Conservation (phyloP, 768 basidiomycete genomes). For the Gautieria morchelliformis region DNA sequence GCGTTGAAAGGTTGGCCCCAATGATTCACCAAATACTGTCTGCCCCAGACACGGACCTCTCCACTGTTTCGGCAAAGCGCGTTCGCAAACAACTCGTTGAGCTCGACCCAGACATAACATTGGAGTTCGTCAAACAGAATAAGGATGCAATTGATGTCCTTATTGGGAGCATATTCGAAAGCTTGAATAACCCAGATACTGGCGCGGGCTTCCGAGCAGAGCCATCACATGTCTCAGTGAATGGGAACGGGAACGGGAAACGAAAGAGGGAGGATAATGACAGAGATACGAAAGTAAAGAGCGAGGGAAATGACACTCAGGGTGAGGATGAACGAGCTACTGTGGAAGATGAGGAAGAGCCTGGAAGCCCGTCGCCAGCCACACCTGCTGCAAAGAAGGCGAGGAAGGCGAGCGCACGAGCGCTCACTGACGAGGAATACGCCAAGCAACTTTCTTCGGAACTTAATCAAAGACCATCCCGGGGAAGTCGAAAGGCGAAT, state of each 20-base stretch:
- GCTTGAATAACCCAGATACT: slow-evolving; percentile 33
- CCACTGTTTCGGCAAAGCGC: slow-evolving; percentile 79
- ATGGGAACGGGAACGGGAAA: slow-evolving; percentile 20
- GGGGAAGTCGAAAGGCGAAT: slow-evolving; percentile 26
- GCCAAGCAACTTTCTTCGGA: slow-evolving; percentile 64
- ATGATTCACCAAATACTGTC: slow-evolving; percentile 61
- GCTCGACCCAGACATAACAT: slow-evolving; percentile 41
- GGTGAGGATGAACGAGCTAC: slow-evolving; percentile 19
- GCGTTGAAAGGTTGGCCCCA: slow-evolving; percentile 42
- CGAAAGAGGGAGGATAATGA: slow-evolving; percentile 12
- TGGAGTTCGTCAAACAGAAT: slow-evolving; percentile 54
- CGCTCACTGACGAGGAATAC: slow-evolving; percentile 58
- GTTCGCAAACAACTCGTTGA: slow-evolving; percentile 69
- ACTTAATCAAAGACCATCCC: slow-evolving; percentile 49
- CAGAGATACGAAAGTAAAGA: slow-evolving; percentile 14
- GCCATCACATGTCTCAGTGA: slow-evolving; percentile 15
- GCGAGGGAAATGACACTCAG: slow-evolving; percentile 13
- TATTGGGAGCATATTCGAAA: slow-evolving; percentile 58
- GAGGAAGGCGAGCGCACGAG: slow-evolving; percentile 30
- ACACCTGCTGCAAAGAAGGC: slow-evolving; percentile 32
- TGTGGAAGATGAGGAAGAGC: slow-evolving; percentile 23
- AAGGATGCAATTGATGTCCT: slow-evolving; percentile 59
- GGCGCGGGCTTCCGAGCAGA: slow-evolving; percentile 13
- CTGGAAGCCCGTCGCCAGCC: slow-evolving; percentile 6
- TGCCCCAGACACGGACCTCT: slow-evolving; percentile 67